Evolutionary conservation across 2,329 filamentous ascomycete genomes (phyloP), one percentile per base, ranked within the genome.

Genomic region (Colletotrichum salicis): DNA sequence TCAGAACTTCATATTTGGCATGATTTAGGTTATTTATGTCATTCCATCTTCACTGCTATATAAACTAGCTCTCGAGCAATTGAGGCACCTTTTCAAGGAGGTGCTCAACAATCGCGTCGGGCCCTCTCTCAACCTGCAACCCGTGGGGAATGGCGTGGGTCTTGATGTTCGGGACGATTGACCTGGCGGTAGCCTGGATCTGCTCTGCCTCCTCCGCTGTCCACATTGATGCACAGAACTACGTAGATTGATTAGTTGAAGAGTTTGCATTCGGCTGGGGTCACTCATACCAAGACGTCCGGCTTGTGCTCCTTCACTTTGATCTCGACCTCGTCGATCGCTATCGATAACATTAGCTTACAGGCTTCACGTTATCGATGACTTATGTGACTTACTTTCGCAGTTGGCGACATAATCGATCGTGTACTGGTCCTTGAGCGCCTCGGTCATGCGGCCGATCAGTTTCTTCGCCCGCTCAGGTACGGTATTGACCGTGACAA

Each of bases 401-500:
- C 86, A 89, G 78, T 93, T 93, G 45, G 84, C 89, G 29, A 87
- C 84, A 77, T 93, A 85, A 48, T 87, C 82, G 74, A 93, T 92
- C 1, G 85, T 88, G 79, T 92, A 93, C 51, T 82, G 82, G 67
- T 91, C 90, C 78, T 90, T 90, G 37, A 93, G 80, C 13, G 85
- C 86, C 67, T 91, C 88, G 12, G 87, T 84, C 48, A 93, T 80
- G 0, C 88, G 85, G 12, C 91, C 90, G 76, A 92, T 88, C 41
- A 93, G 80, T 8, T 84, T 81, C 80, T 89, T 88, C 41, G 91
- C 91, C 67, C 91, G 85, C 73, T 92, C 90, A 0, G 91, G 91
- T 1, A 87, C 89, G 1, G 87, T 92, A 81, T 93, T 93, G 74
- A 93, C 90, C 1, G 90, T 93, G 35, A 92, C 87, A 13, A 93